Conservation (phyloP, 2,329 filamentous ascomycete species). For the Didymella segeticola region DNA sequence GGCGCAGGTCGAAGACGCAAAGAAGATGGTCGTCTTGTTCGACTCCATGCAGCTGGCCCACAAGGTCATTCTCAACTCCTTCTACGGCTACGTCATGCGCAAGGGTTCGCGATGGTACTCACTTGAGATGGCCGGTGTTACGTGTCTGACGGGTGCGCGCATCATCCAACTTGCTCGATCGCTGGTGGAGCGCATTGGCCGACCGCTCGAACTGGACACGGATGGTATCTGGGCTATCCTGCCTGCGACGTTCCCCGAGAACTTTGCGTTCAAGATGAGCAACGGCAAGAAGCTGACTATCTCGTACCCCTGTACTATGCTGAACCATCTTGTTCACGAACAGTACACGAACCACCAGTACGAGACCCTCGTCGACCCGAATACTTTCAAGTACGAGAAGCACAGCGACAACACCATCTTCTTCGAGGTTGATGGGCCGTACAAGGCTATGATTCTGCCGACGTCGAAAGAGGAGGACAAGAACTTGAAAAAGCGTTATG, state of each 20-base stretch:
- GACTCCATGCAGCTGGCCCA: conserved; percentile 96
- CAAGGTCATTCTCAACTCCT: conserved; percentile 98
- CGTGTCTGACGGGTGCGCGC: conserved; percentile 91
- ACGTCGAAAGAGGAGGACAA: conserved; percentile 99
- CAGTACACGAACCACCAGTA: conserved; percentile 98
- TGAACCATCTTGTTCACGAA: conserved; percentile 95
- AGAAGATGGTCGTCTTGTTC: conserved; percentile 98
- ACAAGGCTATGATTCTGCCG: conserved; percentile 95
- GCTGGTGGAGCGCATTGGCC: conserved; percentile 89
- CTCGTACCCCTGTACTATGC: conserved; percentile 98
- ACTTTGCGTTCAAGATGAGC: conserved; percentile 91
- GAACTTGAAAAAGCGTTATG: conserved; percentile 98
- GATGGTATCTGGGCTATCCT: conserved; percentile 99
- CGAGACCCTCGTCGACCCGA: conserved; percentile 81
- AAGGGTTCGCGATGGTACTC: conserved; percentile 99
- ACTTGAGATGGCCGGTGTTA: conserved; percentile 98
- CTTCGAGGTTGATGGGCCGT: conserved; percentile 98
- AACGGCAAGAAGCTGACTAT: conserved; percentile 97
- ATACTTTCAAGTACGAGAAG: conserved; percentile 88
- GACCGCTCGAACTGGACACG: conserved; percentile 92
- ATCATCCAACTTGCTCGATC: conserved; percentile 97
- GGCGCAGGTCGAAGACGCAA: conserved; percentile 85
- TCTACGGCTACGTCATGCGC: conserved; percentile 99
- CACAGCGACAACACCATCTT: conserved; percentile 99
- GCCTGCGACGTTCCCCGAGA: conserved; percentile 93